Percentiles rank a stretch among this genome's conserved stretches.
Conservation (phyloP, 2,329 filamentous ascomycete species). For the Colletotrichum aenigma region DNA sequence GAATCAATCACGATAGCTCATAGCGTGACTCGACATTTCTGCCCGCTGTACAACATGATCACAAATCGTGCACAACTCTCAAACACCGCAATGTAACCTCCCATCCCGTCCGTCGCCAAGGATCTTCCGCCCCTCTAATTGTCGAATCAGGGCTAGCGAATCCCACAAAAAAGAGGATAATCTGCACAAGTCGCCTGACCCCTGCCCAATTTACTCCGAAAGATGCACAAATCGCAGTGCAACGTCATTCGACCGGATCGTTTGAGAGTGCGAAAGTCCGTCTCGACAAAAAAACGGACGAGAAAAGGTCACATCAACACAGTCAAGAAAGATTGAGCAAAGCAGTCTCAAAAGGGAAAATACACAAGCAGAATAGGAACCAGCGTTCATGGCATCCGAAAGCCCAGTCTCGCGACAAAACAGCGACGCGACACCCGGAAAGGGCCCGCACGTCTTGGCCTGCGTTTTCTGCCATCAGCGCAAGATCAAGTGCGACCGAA, state of each 20-base stretch:
- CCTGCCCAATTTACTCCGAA: background rate
- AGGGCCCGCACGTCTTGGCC: slow-evolving; percentile 23
- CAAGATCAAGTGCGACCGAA: slow-evolving; percentile 66
- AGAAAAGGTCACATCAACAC: background rate
- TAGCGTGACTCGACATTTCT: background rate
- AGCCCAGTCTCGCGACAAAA: background rate
- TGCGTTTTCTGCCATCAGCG: slow-evolving; percentile 64
- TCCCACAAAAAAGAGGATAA: background rate
- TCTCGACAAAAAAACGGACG: background rate
- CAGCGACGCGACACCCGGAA: background rate
- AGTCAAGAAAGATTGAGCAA: background rate
- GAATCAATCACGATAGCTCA: background rate
- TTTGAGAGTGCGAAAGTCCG: background rate
- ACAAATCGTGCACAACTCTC: background rate
- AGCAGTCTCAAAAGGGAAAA: background rate
- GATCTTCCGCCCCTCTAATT: background rate
- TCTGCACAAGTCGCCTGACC: background rate
- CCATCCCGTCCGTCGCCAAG: background rate
- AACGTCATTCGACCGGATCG: background rate
- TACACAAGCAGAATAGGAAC: background rate
- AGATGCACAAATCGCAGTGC: background rate
- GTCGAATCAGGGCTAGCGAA: background rate
- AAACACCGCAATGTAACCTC: background rate
- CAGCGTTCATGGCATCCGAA: slow-evolving; percentile 1
- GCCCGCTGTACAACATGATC: background rate